Evolutionary conservation across 441 rosid genomes (phyloP), one percentile per base, ranked within the genome.

Genomic region (Raphanus hybrid): DNA sequence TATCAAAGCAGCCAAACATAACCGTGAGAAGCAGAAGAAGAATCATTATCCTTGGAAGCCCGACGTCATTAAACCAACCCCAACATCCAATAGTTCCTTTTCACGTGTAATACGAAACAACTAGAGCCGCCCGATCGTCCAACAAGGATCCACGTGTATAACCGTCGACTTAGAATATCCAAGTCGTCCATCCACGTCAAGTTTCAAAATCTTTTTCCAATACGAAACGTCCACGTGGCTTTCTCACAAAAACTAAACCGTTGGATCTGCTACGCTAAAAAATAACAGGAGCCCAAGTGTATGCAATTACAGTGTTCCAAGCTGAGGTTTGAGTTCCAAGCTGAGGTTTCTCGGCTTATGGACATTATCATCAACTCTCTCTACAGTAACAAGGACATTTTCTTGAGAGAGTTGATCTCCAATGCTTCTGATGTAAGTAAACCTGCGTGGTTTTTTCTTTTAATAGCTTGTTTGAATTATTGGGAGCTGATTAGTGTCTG

Each of bases 321-420:
- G 26, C 26, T 23, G 90, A 95, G 90, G 83, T 95, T 92, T 80
- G 89, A 91, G 86, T 93, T 92, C 86, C 98, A 92, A 70, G 98
- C 98, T 52, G 99, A 92, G 91, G 99, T 91, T 57, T 95, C 98
- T 70, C 88, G 97, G 86, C 98, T 91, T 43, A 91, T 95, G 98
- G 98, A 95, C 70, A 95, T 95, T 78, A 81, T 95, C 58, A 88
- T 95, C 84, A 95, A 95, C 87, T 95, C 99, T 76, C 97, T 95
- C 11, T 92, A 95, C 82, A 92, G 99, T 75, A 95, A 95, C 81
- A 95, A 91, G 83, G 99, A 94, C 32, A 95, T 95, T 76, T 94
- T 92, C 97, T 81, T 95, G 1, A 89, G 98, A 86, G 98, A 94
- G 82, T 83, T 92, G 88, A 94, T 94, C 74, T 94, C 99, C 64